Base-by-base conservation (phyloP, 176 grass and related monocot species). In the Stipa capillata region DNA sequence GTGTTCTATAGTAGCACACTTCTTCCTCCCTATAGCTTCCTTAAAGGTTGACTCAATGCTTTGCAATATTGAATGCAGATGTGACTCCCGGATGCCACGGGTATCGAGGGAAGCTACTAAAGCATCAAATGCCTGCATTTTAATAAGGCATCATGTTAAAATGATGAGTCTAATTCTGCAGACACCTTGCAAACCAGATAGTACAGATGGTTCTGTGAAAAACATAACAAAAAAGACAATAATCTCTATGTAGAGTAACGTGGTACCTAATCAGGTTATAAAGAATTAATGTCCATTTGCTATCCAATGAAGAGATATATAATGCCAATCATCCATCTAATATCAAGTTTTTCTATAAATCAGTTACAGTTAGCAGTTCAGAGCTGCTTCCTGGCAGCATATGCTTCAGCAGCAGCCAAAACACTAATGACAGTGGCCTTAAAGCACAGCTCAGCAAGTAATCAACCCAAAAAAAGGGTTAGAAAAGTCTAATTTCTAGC, bases 31-130 rank as follows among this genome's bases (percentile, higher is more conserved):
- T 80, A 94, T 80, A 39, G 96, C 78, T 41, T 98, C 85, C 70
- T 93, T 98, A 70, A 98, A 98, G 53, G 81, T 89, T 74, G 90
- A n/a, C 83, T 98, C 96, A 18, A 98, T 89, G 64, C 88, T 85
- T 83, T 83, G 90, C 82, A 98, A 79, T 92, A 98, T 93, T 35
- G 90, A 93, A 87, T 89, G 85, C 32, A 97, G 69, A 89, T 97
- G 87, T 33, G 94, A 87, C 73, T 97, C 94, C 24, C 91, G 73
- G 80, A 82, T 83, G n/a, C 94, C 94, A 65, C 94, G 94, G 39
- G 89, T 92, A 78, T 98, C 92, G 34, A 98, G 87, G n/a, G 85
- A 82, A 44, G 83, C 55, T 45, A 94, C 27, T 53, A 98, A 85
- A 79, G 89, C 77, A 78, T 98, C 95, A 89, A 94, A 94, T 18